Evolutionary conservation across 164 flowering plant genomes (phyloP).

Genomic region (Echeveria elegans): DNA sequence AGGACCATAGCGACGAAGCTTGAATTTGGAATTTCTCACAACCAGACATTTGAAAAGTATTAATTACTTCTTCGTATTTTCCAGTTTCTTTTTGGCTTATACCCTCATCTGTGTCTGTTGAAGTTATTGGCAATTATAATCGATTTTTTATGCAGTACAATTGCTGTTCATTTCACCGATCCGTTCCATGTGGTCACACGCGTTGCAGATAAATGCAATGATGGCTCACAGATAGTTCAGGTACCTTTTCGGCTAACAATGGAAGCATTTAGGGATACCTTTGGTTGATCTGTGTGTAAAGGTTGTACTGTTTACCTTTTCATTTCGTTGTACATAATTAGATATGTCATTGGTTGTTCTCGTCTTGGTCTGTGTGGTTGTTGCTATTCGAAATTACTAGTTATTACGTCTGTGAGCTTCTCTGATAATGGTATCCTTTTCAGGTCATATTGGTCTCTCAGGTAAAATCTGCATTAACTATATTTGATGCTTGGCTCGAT

Average conservation of each 20-base stretch:
- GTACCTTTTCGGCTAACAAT: no score
- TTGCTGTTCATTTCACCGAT: slow-evolving; percentile 91
- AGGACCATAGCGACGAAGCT: slow-evolving; percentile 91
- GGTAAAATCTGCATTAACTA: slow-evolving; percentile 73
- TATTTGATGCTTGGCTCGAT: slow-evolving; percentile 91
- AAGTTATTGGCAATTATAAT: not conserved
- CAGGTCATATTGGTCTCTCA: slow-evolving; percentile 88
- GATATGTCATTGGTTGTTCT: not conserved
- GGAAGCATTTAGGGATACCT: no score
- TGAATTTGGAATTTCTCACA: slow-evolving; percentile 80
- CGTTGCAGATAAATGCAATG: slow-evolving; percentile 64
- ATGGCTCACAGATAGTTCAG: slow-evolving; percentile 83
- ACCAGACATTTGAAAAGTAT: slow-evolving; percentile 90
- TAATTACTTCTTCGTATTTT: slow-evolving; percentile 3
- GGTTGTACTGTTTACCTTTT: not conserved
- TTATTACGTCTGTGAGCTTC: not conserved
- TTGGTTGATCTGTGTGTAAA: not conserved
- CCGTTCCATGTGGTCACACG: slow-evolving; percentile 88
- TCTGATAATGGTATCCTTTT: not conserved
- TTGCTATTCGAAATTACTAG: not conserved
- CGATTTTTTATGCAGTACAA: slow-evolving; percentile 43
- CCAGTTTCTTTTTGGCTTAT: slow-evolving; percentile 7
- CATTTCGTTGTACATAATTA: not conserved
- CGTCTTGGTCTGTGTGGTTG: not conserved
- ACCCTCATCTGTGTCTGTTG: not conserved